Evolutionary conservation across 768 basidiomycete genomes (phyloP).

Genomic region (Naganishia onofrii): DNA sequence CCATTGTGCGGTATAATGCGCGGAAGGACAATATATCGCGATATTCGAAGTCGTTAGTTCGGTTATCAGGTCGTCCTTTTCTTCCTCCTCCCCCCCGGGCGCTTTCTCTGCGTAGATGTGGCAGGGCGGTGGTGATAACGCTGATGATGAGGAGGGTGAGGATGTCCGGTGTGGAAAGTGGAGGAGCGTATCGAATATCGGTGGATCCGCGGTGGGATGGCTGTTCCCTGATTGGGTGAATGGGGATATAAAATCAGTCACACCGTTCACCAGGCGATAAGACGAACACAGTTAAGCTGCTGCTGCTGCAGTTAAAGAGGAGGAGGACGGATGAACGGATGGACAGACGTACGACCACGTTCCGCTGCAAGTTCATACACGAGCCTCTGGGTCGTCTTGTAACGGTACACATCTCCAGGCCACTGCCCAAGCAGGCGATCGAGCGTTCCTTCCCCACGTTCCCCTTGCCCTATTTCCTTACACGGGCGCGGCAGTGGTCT

Average conservation of each 20-base stretch:
- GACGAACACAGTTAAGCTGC: no score
- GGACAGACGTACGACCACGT: neutral
- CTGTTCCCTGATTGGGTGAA: neutral
- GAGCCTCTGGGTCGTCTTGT: neutral
- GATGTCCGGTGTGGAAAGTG: neutral
- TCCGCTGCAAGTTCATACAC: neutral
- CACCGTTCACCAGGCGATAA: no score
- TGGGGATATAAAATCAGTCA: neutral
- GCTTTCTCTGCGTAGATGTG: neutral
- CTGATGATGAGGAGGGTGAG: no score
- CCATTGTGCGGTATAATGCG: neutral
- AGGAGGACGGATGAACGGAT: neutral
- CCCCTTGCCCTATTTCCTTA: no score
- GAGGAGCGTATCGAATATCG: slow-evolving; percentile 14
- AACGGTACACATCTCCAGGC: slow-evolving; percentile 12
- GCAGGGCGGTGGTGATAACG: no score
- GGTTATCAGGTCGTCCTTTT: neutral
- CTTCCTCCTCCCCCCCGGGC: neutral
- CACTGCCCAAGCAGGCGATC: no score
- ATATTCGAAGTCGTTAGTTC: slow-evolving; percentile 15
- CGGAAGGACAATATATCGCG: slow-evolving; percentile 14
- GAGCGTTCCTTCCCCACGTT: no score
- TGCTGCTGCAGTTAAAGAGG: neutral
- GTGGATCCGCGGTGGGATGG: neutral
- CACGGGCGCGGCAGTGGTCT: no score